A percentile compares a stretch with the other conserved stretches of the same genome.
Conservation (phyloP, 805 yeast species). For the Danielia oregonensis region DNA sequence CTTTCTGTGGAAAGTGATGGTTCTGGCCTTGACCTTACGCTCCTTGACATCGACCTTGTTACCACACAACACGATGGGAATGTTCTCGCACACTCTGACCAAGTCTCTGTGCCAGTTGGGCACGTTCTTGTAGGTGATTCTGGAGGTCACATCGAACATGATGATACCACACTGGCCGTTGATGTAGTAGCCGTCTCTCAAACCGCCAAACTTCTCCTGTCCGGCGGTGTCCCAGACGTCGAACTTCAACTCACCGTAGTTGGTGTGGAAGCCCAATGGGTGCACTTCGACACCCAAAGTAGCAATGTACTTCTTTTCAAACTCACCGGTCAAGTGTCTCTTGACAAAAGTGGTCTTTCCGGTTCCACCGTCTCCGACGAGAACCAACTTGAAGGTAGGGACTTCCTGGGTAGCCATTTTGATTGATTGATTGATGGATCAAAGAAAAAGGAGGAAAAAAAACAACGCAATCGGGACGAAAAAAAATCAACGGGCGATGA, state of each 20-base stretch:
- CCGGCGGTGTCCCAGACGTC: constrained; percentile 99
- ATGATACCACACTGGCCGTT: constrained; percentile 99
- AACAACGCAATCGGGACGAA: constrained; percentile 8
- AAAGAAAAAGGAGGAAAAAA: constrained; percentile 7
- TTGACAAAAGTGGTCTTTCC: constrained; percentile 99
- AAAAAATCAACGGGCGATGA: constrained; percentile 12
- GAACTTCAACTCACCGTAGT: constrained; percentile 97
- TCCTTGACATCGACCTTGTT: constrained; percentile 99
- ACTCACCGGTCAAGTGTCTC: constrained; percentile 99
- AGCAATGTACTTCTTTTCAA: constrained; percentile 98
- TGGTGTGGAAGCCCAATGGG: constrained; percentile 96
- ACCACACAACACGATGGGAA: constrained; percentile 98
- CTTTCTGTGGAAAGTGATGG: constrained; percentile 99
- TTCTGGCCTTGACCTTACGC: constrained; percentile 99
- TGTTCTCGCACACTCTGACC: constrained; percentile 99
- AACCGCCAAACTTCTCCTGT: constrained; percentile 99
- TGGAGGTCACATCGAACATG: constrained; percentile 99
- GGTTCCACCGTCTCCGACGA: constrained; percentile 99
- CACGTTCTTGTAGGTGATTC: constrained; percentile 99
- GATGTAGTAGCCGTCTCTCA: constrained; percentile 99
- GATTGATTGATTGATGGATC: constrained; percentile 7
- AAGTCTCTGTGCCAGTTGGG: constrained; percentile 99
- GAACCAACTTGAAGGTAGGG: constrained; percentile 96
- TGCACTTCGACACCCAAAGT: constrained; percentile 99
- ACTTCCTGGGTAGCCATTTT: constrained; percentile 66